A percentile compares a stretch with the other conserved stretches of the same genome.
Evolutionary conservation across 2,329 filamentous ascomycete genomes (phyloP).

Genomic region (Colletotrichum eleusines): DNA sequence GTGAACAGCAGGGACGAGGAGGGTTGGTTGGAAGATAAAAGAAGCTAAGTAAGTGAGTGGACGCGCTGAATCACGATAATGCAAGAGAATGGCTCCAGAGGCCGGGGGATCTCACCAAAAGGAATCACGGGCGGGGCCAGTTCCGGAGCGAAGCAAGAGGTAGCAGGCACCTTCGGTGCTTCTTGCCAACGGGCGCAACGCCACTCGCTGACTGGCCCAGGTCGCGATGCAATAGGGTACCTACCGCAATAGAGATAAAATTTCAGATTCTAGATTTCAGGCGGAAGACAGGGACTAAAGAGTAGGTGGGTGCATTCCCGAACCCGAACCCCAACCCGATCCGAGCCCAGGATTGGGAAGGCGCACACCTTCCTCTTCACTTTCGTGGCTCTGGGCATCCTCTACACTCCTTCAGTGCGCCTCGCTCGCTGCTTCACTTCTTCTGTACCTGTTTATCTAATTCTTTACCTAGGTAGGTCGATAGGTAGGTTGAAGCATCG

Average conservation of each 20-base stretch:
- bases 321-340: neutral
- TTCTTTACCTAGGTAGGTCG: no score
- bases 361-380: neutral
- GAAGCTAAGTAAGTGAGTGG: constrained; percentile 1
- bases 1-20: neutral
- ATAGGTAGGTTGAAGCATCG: no score
- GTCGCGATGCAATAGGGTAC: neutral
- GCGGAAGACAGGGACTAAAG: neutral
- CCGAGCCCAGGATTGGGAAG: neutral
- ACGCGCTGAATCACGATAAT: neutral
- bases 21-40: neutral
- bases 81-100: neutral
- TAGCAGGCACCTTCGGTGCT: no score
- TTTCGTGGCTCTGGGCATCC: no score
- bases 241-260: neutral
- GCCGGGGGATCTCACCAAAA: neutral
- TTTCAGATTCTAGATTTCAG: neutral
- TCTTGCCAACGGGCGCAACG: no score
- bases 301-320: neutral
- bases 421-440: no score
- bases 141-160: constrained; percentile 1
- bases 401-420: no score
- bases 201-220: neutral
- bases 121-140: neutral
- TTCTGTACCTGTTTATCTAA: no score